Evolutionary conservation across 1,284 basidiomycete genomes (phyloP).

Genomic region (Golubevia sp.): DNA sequence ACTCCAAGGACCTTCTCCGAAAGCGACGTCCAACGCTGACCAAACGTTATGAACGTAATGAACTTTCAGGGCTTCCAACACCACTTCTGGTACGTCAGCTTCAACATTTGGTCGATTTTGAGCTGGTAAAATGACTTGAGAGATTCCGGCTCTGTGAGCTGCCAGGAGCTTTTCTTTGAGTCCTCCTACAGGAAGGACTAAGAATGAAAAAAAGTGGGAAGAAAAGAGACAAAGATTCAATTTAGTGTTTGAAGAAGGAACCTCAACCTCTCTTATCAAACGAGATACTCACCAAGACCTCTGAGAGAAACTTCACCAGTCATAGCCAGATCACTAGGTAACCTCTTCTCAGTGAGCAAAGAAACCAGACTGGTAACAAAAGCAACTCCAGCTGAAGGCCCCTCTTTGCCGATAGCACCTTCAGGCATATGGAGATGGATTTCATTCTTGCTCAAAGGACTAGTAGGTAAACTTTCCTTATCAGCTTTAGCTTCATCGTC

Average conservation of each 20-base stretch:
- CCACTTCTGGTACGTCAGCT: slow-evolving; percentile 54
- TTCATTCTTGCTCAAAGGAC: no score
- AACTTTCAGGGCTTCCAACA: slow-evolving; percentile 51
- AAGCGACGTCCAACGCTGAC: slow-evolving; percentile 53
- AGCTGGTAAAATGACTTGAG: slow-evolving; percentile 51
- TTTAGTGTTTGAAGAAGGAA: no score
- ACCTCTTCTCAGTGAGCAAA: slow-evolving; percentile 79
- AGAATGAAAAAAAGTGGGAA: no score
- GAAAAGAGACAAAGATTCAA: no score
- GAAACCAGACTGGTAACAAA: slow-evolving; percentile 88
- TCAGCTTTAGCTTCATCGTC: slow-evolving; percentile 73
- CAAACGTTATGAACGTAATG: slow-evolving; percentile 59
- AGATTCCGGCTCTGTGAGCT: slow-evolving; percentile 87
- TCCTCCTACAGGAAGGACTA: slow-evolving; percentile 89
- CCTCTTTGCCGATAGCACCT: slow-evolving; percentile 95
- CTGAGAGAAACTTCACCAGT: slow-evolving; percentile 92
- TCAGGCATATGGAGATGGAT: slow-evolving; percentile 61
- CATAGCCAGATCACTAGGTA: slow-evolving; percentile 79
- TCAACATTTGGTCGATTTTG: slow-evolving; percentile 58
- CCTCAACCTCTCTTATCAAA: no score
- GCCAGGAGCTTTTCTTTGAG: slow-evolving; percentile 88
- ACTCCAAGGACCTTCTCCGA: slow-evolving; percentile 55
- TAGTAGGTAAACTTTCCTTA: slow-evolving; percentile 68
- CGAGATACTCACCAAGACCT: no score
- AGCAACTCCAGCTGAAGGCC: slow-evolving; percentile 93